These are phyloP conservation scores for Phytophthora tentaculata DNA, from an alignment of 352 stramenopile genomes.

Conservation along the genomic window DNA sequence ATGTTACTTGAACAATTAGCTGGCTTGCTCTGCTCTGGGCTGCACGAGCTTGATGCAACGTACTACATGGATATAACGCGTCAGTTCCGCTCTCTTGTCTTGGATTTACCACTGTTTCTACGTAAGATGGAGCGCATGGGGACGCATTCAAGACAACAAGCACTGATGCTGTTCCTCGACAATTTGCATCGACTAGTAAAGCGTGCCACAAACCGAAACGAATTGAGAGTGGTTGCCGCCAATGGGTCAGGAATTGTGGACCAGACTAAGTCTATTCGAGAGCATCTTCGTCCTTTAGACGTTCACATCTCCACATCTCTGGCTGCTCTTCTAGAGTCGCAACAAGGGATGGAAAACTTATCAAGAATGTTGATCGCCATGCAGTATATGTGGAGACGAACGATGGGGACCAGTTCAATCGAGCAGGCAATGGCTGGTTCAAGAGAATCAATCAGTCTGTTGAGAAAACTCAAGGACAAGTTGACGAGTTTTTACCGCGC, in stretches of 20 bases:
- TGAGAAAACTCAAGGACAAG: slow-evolving; percentile 26
- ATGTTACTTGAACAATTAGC: slow-evolving; percentile 48
- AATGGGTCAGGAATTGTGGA: slow-evolving; percentile 43
- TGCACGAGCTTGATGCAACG: slow-evolving; percentile 44
- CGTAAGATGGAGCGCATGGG: slow-evolving; percentile 45
- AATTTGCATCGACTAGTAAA: slow-evolving; percentile 52
- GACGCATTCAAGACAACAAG: slow-evolving; percentile 35
- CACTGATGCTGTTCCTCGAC: slow-evolving; percentile 46
- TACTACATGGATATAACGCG: slow-evolving; percentile 44
- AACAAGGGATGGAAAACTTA: slow-evolving; percentile 30
- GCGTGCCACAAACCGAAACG: slow-evolving; percentile 49
- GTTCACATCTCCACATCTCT: slow-evolving; percentile 24
- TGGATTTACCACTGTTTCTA: slow-evolving; percentile 46
- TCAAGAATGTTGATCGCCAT: slow-evolving; percentile 43
- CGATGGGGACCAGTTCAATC: slow-evolving; percentile 32
- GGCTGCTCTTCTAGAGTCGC: slow-evolving; percentile 22
- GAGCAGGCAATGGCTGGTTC: slow-evolving; percentile 37
- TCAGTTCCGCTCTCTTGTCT: slow-evolving; percentile 38
- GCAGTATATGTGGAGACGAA: slow-evolving; percentile 51
- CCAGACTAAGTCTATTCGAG: slow-evolving; percentile 39
- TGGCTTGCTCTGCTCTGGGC: slow-evolving; percentile 45
- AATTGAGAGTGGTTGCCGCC: slow-evolving; percentile 49
- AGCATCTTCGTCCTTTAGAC: slow-evolving; percentile 36
- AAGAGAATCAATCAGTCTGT: slow-evolving; percentile 16
- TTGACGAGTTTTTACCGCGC: slow-evolving; percentile 3